A percentile compares a stretch with the other conserved stretches of the same genome.
These are phyloP conservation scores for Akanthomyces uredinophilus DNA, from an alignment of 2,329 filamentous ascomycete species.

Conservation along the genomic window DNA sequence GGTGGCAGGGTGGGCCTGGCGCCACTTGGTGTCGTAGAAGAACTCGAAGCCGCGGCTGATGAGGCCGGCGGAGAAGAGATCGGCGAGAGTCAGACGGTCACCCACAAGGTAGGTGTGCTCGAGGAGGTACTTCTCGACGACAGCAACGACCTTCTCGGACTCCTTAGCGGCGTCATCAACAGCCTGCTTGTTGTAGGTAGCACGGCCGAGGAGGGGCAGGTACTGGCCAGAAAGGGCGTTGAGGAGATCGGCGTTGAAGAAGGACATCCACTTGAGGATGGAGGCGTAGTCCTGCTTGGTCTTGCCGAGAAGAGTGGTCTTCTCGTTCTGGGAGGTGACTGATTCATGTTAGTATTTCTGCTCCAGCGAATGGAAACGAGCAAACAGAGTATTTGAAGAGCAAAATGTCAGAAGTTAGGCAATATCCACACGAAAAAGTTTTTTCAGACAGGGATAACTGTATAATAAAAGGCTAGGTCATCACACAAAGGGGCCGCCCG, in stretches of 20 bases:
- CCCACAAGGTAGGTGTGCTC: conserved; percentile 96
- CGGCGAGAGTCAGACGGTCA: conserved; percentile 94
- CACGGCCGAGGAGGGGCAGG: conserved; percentile 74
- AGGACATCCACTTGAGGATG: conserved; percentile 98
- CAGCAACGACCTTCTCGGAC: conserved; percentile 60
- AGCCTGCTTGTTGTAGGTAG: conserved; percentile 95
- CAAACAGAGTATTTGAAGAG: conserved; percentile 21
- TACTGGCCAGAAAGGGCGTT: conserved; percentile 72
- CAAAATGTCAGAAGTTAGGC: conserved; percentile 72
- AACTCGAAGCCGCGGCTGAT: conserved; percentile 84
- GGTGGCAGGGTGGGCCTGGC: conserved; percentile 74
- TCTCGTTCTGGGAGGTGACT: conserved; percentile 99
- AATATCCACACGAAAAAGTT: conserved; percentile 72
- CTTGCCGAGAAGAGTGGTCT: conserved; percentile 98
- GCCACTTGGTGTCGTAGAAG: conserved; percentile 91
- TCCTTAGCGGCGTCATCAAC: conserved; percentile 75
- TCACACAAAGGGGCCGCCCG: conserved; percentile 39
- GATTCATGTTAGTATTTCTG: conserved; percentile 31
- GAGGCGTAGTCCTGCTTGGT: conserved; percentile 99
- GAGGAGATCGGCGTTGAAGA: conserved; percentile 85
- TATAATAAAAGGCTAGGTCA: conserved; percentile 69
- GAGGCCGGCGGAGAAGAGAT: conserved; percentile 77
- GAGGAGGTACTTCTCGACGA: conserved; percentile 81
- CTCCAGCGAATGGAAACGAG: conserved; percentile 24
- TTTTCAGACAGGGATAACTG: conserved; percentile 99